Conservation (phyloP, 208 protist species). For the Trypanosoma lewisi region DNA sequence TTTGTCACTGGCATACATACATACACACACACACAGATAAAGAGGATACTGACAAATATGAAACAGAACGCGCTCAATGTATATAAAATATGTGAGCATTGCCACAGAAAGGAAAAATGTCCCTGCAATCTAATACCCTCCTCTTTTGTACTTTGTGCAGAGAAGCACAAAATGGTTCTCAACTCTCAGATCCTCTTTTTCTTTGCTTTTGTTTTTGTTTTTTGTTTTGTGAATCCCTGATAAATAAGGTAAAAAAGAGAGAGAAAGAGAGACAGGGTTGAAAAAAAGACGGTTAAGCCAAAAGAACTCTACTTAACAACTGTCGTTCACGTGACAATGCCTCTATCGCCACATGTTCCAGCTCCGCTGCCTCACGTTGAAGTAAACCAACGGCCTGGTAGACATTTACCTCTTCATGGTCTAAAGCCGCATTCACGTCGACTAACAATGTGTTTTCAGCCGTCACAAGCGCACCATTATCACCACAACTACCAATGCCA, state of each 20-base stretch:
- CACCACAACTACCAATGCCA: too few species aligned
- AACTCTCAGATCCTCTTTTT: not conserved
- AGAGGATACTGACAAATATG: not conserved
- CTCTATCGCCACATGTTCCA: slow-evolving; percentile 8
- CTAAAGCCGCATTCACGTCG: slow-evolving; percentile 5
- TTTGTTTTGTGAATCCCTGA: too few species aligned
- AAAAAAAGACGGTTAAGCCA: not conserved
- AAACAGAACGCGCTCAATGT: not conserved
- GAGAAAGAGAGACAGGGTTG: too few species aligned
- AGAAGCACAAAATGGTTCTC: too few species aligned
- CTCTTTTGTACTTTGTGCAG: too few species aligned
- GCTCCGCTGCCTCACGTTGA: slow-evolving; percentile 15
- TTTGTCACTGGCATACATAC: not conserved
- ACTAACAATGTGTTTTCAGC: not conserved
- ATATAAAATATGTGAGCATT: not conserved
- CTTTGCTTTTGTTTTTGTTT: not conserved
- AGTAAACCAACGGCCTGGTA: not conserved
- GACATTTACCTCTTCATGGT: slow-evolving; percentile 15
- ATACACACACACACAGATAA: not conserved
- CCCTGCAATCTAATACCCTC: not conserved
- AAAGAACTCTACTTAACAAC: slow-evolving; percentile 15
- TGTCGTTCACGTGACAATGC: slow-evolving; percentile 15
- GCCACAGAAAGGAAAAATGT: not conserved
- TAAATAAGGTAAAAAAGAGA: too few species aligned
- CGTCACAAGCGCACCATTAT: not conserved